A percentile compares a stretch with the other conserved stretches of the same genome.
Conservation (phyloP, 2,329 filamentous ascomycete species). For the Sporothrix pallida region DNA sequence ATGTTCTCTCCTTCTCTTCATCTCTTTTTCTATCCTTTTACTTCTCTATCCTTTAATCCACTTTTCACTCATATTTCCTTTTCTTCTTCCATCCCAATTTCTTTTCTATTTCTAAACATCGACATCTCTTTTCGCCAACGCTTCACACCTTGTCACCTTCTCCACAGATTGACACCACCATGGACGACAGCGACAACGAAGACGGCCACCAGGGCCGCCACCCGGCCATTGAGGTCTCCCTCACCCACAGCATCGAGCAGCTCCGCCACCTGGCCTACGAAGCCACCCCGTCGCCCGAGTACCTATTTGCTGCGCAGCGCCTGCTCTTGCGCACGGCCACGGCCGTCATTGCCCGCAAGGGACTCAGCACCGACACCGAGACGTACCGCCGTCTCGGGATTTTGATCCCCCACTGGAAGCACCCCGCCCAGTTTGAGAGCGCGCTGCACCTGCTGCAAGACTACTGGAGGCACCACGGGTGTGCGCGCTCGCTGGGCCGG, state of each 20-base stretch:
- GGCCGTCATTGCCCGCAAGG: conserved; percentile 31
- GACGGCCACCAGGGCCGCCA: not conserved
- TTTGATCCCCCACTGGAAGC: conserved; percentile 30
- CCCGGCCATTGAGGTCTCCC: conserved; percentile 28
- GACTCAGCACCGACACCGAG: conserved; percentile 33
- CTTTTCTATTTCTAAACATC: too few species aligned
- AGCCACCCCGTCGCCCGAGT: conserved; percentile 12
- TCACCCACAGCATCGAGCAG: not conserved
- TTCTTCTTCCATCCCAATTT: not conserved
- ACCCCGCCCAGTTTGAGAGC: conserved; percentile 29
- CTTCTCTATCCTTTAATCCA: too few species aligned
- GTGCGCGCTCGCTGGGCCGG: conserved; percentile 19
- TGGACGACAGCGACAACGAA: conserved; percentile 6
- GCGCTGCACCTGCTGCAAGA: conserved; percentile 25
- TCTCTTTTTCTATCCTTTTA: too few species aligned
- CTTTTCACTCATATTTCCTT: not conserved
- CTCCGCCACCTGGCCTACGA: conserved; percentile 32
- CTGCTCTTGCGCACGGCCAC: conserved; percentile 26
- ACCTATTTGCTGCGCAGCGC: conserved; percentile 26
- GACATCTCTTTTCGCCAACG: not conserved
- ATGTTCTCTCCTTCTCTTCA: not conserved
- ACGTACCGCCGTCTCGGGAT: conserved; percentile 36
- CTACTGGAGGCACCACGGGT: conserved; percentile 33
- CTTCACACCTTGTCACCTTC: not conserved
- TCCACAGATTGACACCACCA: conserved; percentile 1